Evolutionary conservation across 2,329 filamentous ascomycete species (phyloP).

Genomic region (Cercospora zeae-maydis): DNA sequence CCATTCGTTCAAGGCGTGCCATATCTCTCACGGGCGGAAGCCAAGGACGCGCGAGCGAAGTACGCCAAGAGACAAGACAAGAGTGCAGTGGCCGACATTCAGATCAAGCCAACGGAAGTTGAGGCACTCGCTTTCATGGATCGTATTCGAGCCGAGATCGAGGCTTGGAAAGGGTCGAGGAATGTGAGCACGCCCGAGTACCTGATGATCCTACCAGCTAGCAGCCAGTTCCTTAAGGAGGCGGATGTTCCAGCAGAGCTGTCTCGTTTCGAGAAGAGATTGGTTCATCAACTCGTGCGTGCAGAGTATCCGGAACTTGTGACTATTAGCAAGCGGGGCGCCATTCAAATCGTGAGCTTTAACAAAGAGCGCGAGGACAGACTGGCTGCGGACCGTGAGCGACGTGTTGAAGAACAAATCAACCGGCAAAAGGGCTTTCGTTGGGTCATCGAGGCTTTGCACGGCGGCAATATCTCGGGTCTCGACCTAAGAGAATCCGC

Average conservation of each 20-base stretch:
- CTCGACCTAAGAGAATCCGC: constrained; percentile 40
- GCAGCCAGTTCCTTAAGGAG: constrained; percentile 18
- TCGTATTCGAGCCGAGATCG: constrained; percentile 45
- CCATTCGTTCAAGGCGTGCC: constrained; percentile 57
- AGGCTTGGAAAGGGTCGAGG: constrained; percentile 44
- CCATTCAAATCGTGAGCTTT: constrained; percentile 42
- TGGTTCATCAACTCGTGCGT: constrained; percentile 64
- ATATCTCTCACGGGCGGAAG: constrained; percentile 61
- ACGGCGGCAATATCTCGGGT: constrained; percentile 37
- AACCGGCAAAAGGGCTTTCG: constrained; percentile 47
- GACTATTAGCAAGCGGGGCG: constrained; percentile 42
- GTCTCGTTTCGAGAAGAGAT: constrained; percentile 59
- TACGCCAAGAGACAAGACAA: constrained; percentile 44
- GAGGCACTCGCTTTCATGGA: constrained; percentile 53
- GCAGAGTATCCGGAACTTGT: constrained; percentile 54
- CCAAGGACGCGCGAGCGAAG: constrained; percentile 46
- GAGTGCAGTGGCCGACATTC: constrained; percentile 44
- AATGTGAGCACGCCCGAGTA: constrained; percentile 27
- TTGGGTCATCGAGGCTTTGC: constrained; percentile 50
- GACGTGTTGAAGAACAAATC: constrained; percentile 42
- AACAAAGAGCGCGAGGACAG: constrained; percentile 45
- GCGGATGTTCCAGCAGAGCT: constrained; percentile 36
- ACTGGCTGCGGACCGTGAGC: constrained; percentile 39
- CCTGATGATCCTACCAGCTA: constrained; percentile 35
- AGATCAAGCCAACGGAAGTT: constrained; percentile 51